Base-by-base conservation (phyloP, 805 yeast species). In the Saccharomycopsis sp. region DNA sequence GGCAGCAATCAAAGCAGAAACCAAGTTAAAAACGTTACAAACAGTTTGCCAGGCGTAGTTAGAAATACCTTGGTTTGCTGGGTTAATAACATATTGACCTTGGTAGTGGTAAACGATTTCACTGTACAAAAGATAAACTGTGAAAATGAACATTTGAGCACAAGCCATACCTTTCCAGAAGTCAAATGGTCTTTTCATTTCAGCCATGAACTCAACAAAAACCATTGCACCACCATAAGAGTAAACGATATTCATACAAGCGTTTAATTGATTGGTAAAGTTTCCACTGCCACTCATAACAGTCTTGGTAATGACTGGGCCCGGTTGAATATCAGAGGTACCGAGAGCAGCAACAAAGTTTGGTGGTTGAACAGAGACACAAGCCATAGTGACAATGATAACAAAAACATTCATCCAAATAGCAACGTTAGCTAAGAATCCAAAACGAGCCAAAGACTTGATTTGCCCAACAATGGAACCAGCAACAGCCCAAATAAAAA, bases 191-290 rank as follows among this genome's bases (percentile, higher is more conserved):
- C 68, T 61, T 45, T 57, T 61, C 72, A 71, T 66, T 54, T 71
- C 76, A 8, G 75, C 67, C 59, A 72, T 60, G 41, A 71, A 63
- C 52, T 71, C 74, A 14, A 68, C 63, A 57, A 70, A 71, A 40
- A 70, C 66, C 50, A 71, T 63, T n/a, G 75, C 71, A 50, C 76
- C 77, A 32, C 75, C 76, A 61, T 68, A 71, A 2, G 74, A 67
- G 54, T 66, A 71, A 16, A 72, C 71, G 49, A 71, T 63, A 54
- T 70, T 70, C 57, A 69, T 62, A 48, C 67, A 54, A 16, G 70
- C 71, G 16, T 58, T 59, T 37, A 68, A 56, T 47, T 61, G 66
- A 40, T 53, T 53, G 37, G 56, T 51, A 23, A 41, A 37, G 22
- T n/a, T 27, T 2, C 32, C 41, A 22, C 38, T 59, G 8, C 65